Evolutionary conservation across 106 monocot genomes (phyloP), one percentile per base, ranked within the genome.

Genomic region (Acorus gramineus): DNA sequence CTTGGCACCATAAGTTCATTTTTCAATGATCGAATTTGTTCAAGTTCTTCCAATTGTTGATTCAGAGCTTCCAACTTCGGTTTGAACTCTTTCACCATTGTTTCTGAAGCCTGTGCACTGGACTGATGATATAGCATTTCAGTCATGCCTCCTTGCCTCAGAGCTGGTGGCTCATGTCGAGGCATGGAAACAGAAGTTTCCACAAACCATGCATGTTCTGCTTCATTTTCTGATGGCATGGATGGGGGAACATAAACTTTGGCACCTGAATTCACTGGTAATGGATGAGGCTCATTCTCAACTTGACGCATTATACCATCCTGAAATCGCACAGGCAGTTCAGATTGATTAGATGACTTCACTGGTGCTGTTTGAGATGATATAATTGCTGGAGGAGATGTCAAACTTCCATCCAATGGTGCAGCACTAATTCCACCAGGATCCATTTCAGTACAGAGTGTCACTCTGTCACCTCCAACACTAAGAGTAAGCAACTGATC

Each of bases 401-500:
- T 50, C 3, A 63, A 53, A 59, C 8, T 68, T 57, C 52, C 53
- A 47, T 42, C 50, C 14, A 45, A 4, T 53, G 63, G 73, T 54
- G 46, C 56, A 49, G 11, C 53, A 50, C 49, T 60, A 12, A 50
- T 52, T 7, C 61, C 70, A 65, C 56, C 56, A 49, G 64, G 45
- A 47, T 73, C 67, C 4, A 60, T 68, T 66, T 65, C 60, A 56
- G 63, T 63, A 67, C 63, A 70, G 60, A 57, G 79, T 61, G 55
- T 64, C 13, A 28, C 56, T 11, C 63, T 73, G 7, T 74, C 86
- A 79, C 56, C 60, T 55, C 82, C 73, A 53, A 71, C 53, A 57
- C 66, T 85, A 13, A 87, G 76, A 71, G 85, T 80, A n/a, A 91
- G 47, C 49, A 96, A 85, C 44, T 71, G 77, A 63, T 90, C 85